Evolutionary conservation across 306 rosid species (phyloP), one percentile per base, ranked within the genome.

Genomic region (Rosa persica): DNA sequence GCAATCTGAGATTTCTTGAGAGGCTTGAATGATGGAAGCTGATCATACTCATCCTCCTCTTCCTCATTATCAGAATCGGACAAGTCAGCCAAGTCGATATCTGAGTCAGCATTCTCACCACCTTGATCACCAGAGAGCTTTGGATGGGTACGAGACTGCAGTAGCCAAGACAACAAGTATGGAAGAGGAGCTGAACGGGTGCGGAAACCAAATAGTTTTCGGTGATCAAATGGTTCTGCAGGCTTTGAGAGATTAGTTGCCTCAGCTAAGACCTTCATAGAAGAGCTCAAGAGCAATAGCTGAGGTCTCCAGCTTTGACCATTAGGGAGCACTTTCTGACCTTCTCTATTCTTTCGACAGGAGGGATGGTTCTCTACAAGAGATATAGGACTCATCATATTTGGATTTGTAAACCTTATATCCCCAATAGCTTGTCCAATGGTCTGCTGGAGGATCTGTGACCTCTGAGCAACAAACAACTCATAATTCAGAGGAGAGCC

Each of bases 361-460:
- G 96, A 91, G 46, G 96, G 96, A 72, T 96, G 99, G 85, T 96
- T 96, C 86, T 96, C 99, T 67, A 90, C 98, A 30, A 96, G 96
- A 36, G 98, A 85, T 68, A 93, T 90, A 5, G 97, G 98, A 82
- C 89, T 95, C 98, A 93, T 90, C 70, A 84, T 76, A 79, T 89
- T 86, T 15, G 99, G 97, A 87, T 84, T 96, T 89, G 91, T 88
- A 44, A 91, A 84, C 27, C 99, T 90, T 38, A 96, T 81, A 84
- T 93, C 99, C 12, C 98, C 99, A 79, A 89, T 91, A 77, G 99
- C 97, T 81, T 96, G 99, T 78, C 98, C 99, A 78, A 96, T 92
- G 20, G 90, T 78, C 83, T 93, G 99, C 86, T 93, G 98, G 83
- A 96, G 89, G 74, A 91, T 90, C 69, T 93, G 99, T 71, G 98